Conservation (phyloP, 441 rosid genomes). For the Syzygium syzygioides region DNA sequence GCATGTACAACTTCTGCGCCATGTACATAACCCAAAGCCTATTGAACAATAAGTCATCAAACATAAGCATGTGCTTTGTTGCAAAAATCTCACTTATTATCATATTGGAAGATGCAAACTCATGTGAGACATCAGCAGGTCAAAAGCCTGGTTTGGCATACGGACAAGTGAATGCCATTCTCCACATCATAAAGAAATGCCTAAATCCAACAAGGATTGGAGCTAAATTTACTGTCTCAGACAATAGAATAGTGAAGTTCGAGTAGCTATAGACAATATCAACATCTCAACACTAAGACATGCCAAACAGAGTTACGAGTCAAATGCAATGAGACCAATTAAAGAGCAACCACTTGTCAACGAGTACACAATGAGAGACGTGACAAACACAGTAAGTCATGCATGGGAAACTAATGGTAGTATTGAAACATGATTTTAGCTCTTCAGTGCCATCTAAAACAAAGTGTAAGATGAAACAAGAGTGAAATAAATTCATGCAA, state of each 20-base stretch:
- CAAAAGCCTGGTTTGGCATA: not conserved
- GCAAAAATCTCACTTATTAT: not conserved
- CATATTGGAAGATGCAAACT: not conserved
- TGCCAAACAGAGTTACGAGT: not conserved
- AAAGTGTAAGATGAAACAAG: not conserved
- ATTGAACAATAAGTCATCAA: not conserved
- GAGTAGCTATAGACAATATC: not conserved
- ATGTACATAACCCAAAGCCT: constrained; percentile 93
- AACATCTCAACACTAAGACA: not conserved
- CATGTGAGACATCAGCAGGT: not conserved
- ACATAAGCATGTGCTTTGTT: not conserved
- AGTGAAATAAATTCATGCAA: not conserved
- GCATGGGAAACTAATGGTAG: not conserved
- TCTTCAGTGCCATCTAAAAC: not conserved
- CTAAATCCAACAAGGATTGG: not conserved
- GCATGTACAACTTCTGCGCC: constrained; percentile 91
- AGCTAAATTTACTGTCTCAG: not conserved
- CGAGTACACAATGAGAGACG: not conserved
- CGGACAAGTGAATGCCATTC: not conserved
- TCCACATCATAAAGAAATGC: not conserved
- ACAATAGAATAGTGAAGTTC: not conserved
- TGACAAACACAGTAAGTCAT: not conserved
- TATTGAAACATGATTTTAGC: not conserved
- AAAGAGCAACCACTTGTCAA: not conserved
- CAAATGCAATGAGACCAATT: not conserved